Evolutionary conservation across 805 yeast genomes (phyloP).

Genomic region (Spathaspora arborariae): DNA sequence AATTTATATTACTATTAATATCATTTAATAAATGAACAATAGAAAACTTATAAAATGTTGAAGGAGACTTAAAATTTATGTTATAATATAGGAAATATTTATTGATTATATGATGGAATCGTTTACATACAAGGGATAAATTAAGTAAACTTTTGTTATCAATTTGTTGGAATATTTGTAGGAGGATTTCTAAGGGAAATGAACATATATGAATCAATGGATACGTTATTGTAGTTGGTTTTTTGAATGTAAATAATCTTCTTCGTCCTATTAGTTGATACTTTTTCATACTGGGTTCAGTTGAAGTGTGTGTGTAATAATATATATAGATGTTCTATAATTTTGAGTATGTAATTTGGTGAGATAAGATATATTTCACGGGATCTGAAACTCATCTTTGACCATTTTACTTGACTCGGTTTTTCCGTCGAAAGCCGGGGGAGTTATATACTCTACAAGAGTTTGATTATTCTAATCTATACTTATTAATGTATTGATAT

Average conservation of each 20-base stretch:
- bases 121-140: slow-evolving; percentile 33
- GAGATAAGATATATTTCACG: too few relatives aligned
- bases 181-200: slow-evolving; percentile 41
- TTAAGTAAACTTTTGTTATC: slow-evolving; percentile 18
- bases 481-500: too few relatives aligned
- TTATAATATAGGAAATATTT: slow-evolving; percentile 34
- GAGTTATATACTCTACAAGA: too few relatives aligned
- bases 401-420: too few relatives aligned
- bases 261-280: slow-evolving; percentile 41
- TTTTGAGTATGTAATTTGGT: too few relatives aligned
- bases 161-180: slow-evolving; percentile 27
- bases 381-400: not conserved
- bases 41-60: slow-evolving; percentile 33
- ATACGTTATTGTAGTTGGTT: slow-evolving; percentile 18
- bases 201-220: slow-evolving; percentile 32
- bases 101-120: slow-evolving; percentile 32
- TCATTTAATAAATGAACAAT: slow-evolving; percentile 23
- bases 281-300: slow-evolving; percentile 23
- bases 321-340: too few relatives aligned
- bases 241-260: slow-evolving; percentile 14
- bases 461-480: too few relatives aligned
- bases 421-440: too few relatives aligned
- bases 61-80: slow-evolving; percentile 21
- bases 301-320: not conserved
- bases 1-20: slow-evolving; percentile 20